Base-by-base conservation (phyloP, 164 flowering plant species). In the Nymphaea thermarum region DNA sequence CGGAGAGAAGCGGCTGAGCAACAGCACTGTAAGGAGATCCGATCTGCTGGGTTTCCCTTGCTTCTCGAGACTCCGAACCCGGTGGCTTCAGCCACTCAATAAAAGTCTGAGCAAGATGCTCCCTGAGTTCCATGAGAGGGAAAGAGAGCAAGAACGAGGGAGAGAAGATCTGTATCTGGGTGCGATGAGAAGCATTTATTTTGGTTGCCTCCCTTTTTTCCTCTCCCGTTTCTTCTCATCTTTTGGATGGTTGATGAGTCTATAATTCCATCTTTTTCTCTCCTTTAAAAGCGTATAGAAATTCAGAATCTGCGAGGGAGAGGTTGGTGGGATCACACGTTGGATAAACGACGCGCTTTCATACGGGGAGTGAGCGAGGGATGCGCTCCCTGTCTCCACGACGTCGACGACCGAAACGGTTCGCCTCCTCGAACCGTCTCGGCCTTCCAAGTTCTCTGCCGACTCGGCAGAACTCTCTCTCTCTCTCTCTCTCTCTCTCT, bases 11-110 rank as follows among this genome's bases (percentile, higher is more conserved):
- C 60, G 66, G 60, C 15, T 65, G 74, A 25, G 63, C 71, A 44
- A 67, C 70, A 4, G 63, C 57, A 53, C 11, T 71, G 45, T 15
- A 68, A 12, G 36, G 67, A 66, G 17, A 78, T 66, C 57, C 80
- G 64, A 8, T 76, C 36, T 57, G 82, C 64, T 15, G 78, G 43
- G 41, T 51, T 51, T 51, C 57, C 14, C 14, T 51, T 15, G 57
- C 12, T 15, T 10, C 8, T 51, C 14, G 57, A 51, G 57, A 51
- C 14, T 51, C 57, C 14, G 74, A 11, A 59, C 79, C 36, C 17
- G 83, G 67, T 67, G 87, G 91, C 75, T 84, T 90, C 64, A 90
- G 83, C 96, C 96, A 90, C 79, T 90, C 91, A 79, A 85, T 80
- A 83, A 86, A 87, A 68, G 79, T 74, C 8, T 10, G 57, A 51